Evolutionary conservation across 805 yeast species (phyloP).

Genomic region (Groenewaldozyma salmanticensis): DNA sequence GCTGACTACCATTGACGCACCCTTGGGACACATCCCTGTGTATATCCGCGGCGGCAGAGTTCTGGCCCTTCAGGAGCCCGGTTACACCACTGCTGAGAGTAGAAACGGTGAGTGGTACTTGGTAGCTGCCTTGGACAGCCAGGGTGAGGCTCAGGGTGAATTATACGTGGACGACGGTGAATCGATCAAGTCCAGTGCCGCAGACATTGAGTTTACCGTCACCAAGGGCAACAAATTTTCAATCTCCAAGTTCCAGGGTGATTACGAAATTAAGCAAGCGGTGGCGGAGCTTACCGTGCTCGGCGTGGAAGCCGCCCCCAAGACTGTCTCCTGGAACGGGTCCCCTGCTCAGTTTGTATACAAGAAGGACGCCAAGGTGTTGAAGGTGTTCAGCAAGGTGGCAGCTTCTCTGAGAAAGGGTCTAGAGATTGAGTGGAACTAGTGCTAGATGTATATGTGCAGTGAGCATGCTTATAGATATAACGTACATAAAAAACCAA

Average conservation of each 20-base stretch:
- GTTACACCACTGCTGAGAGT: constrained; percentile 34
- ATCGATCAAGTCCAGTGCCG: constrained; percentile 1
- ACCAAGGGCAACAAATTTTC: neutral
- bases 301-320: neutral
- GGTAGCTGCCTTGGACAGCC: constrained; percentile 40
- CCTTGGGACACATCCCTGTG: constrained; percentile 58
- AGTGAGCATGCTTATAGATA: too few relatives aligned
- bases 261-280: neutral
- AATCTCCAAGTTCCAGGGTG: neutral
- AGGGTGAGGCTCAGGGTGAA: constrained; percentile 41
- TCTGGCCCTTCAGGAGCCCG: constrained; percentile 63
- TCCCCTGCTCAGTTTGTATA: too few relatives aligned
- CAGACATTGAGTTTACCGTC: neutral
- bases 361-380: too few relatives aligned
- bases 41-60: constrained; percentile 71
- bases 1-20: constrained; percentile 31
- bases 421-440: too few relatives aligned
- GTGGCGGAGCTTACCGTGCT: neutral
- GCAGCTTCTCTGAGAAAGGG: too few relatives aligned
- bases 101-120: constrained; percentile 23
- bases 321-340: too few relatives aligned
- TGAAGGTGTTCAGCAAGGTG: too few relatives aligned
- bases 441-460: too few relatives aligned
- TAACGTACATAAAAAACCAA: too few relatives aligned
- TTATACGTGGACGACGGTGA: constrained; percentile 83